Percentiles rank a stretch among this genome's conserved stretches.
Conservation (phyloP, 148 eudicot species). For the Rhododendron molle region DNA sequence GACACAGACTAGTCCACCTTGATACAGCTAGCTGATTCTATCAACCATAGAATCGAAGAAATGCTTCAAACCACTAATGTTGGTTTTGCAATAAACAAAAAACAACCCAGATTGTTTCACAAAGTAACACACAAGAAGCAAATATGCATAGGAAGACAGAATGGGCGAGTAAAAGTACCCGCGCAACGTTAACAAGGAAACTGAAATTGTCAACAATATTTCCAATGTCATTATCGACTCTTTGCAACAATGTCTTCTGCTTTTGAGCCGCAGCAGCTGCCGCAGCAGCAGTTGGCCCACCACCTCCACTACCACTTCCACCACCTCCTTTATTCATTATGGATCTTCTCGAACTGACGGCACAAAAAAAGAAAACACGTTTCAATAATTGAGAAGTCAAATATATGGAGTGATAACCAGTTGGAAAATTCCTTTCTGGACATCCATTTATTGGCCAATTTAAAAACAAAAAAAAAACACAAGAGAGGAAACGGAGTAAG, state of each 20-base stretch:
- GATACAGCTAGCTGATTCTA: too few species aligned
- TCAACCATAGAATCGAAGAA: too few species aligned
- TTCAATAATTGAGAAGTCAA: background rate
- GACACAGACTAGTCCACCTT: too few species aligned
- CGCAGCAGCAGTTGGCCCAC: slow-evolving; percentile 79
- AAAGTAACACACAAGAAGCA: background rate
- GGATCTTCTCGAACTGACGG: slow-evolving; percentile 4
- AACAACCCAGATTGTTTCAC: too few species aligned
- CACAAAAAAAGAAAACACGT: background rate
- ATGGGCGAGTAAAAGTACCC: slow-evolving; percentile 37
- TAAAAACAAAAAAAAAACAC: background rate
- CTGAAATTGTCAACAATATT: slow-evolving; percentile 82
- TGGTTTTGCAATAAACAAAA: too few species aligned
- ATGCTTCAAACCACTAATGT: too few species aligned
- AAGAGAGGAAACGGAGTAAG: background rate
- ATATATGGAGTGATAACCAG: background rate
- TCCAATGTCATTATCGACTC: slow-evolving; percentile 80
- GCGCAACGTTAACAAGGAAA: slow-evolving; percentile 60
- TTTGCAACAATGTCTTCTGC: slow-evolving; percentile 75
- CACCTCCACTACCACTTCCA: slow-evolving; percentile 53
- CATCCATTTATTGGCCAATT: background rate
- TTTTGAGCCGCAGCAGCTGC: slow-evolving; percentile 82
- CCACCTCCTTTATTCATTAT: slow-evolving; percentile 67
- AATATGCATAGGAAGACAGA: background rate
- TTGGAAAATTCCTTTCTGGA: background rate